Conservation (phyloP, 148 eudicot species). For the Cornus controversa region DNA sequence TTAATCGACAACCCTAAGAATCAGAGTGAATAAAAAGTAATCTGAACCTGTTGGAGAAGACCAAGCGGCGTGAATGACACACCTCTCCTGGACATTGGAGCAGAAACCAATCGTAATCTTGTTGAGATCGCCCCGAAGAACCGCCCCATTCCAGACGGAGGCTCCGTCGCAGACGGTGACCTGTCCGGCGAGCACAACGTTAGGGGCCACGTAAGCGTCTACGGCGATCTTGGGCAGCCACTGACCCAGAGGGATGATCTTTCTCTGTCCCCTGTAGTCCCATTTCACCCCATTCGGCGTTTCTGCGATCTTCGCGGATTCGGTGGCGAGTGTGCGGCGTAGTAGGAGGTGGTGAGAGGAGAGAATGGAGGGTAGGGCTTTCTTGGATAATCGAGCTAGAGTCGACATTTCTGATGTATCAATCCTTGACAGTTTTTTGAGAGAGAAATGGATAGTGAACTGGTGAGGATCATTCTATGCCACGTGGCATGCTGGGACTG, state of each 20-base stretch:
- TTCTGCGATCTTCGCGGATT: slow-evolving; percentile 37
- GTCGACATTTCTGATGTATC: slow-evolving; percentile 46
- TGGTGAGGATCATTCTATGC: no score
- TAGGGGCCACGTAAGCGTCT: slow-evolving; percentile 96
- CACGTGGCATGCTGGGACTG: no score
- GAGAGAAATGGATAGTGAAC: no score
- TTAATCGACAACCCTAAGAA: slow-evolving; percentile 10
- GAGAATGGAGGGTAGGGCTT: slow-evolving; percentile 41
- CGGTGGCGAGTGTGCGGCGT: slow-evolving; percentile 25
- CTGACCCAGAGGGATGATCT: slow-evolving; percentile 79
- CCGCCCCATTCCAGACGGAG: slow-evolving; percentile 92
- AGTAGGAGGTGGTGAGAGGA: slow-evolving; percentile 27
- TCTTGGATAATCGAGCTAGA: slow-evolving; percentile 48
- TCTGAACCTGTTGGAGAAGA: slow-evolving; percentile 83
- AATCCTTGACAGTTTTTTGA: no score
- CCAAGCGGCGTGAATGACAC: slow-evolving; percentile 97
- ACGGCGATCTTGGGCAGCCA: slow-evolving; percentile 98
- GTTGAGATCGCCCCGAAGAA: slow-evolving; percentile 85
- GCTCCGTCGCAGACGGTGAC: slow-evolving; percentile 88
- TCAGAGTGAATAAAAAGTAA: neutral
- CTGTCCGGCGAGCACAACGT: slow-evolving; percentile 97
- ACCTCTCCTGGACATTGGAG: slow-evolving; percentile 87
- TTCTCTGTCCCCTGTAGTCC: slow-evolving; percentile 94
- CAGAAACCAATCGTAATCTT: slow-evolving; percentile 84
- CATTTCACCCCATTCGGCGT: slow-evolving; percentile 88